These are phyloP conservation scores for Talaromyces sp. DNA, from an alignment of 2,329 filamentous ascomycete genomes.

Conservation along the genomic window DNA sequence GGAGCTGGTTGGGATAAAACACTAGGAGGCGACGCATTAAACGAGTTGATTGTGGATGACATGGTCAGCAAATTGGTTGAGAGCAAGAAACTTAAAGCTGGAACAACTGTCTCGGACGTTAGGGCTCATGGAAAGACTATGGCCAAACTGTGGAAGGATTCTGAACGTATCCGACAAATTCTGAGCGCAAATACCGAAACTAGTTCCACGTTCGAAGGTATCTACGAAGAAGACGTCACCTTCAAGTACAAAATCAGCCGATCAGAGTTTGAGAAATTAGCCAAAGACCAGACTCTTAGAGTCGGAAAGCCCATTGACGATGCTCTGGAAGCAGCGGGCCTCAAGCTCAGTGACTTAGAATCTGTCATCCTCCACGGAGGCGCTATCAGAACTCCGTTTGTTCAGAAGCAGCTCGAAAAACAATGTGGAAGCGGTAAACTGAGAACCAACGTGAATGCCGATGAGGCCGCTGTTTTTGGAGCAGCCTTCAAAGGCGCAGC, in stretches of 20 bases:
- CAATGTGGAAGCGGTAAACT: constrained; percentile 74
- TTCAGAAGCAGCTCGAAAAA: constrained; percentile 82
- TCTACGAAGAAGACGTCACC: constrained; percentile 81
- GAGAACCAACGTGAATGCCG: constrained; percentile 90
- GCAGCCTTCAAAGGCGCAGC: constrained; percentile 91
- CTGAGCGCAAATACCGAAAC: constrained; percentile 90
- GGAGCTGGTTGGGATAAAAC: constrained; percentile 85
- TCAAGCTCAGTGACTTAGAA: constrained; percentile 73
- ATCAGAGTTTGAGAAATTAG: constrained; percentile 74
- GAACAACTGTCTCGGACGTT: constrained; percentile 44
- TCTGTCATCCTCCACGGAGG: constrained; percentile 93
- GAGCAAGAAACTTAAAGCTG: constrained; percentile 53
- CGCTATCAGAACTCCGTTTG: constrained; percentile 84
- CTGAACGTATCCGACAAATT: constrained; percentile 80
- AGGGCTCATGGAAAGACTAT: constrained; percentile 75
- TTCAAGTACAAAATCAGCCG: constrained; percentile 88
- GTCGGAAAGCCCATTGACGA: constrained; percentile 67
- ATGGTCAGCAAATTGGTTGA: constrained; percentile 78
- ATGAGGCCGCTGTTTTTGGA: constrained; percentile 94
- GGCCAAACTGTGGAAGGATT: constrained; percentile 89
- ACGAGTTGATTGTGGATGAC: constrained; percentile 81
- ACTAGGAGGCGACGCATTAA: constrained; percentile 85
- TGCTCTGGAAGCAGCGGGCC: constrained; percentile 69
- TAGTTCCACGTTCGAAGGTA: constrained; percentile 74
- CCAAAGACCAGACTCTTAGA: constrained; percentile 63